Evolutionary conservation across 2,329 filamentous ascomycete genomes (phyloP).

Genomic region (Claviceps humidiphila): DNA sequence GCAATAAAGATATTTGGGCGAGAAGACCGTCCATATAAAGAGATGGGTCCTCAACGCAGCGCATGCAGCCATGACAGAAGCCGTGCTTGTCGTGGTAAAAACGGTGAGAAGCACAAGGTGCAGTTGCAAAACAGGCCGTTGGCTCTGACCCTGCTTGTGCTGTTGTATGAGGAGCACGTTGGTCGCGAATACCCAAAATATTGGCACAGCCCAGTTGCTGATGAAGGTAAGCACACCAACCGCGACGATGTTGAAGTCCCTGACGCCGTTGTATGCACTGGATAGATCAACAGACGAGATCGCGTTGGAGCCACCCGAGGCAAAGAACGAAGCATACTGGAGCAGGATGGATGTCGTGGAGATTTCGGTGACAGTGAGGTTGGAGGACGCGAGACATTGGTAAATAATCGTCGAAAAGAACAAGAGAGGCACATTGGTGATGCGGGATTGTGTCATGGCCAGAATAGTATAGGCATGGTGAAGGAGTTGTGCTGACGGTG

Average conservation of each 20-base stretch:
- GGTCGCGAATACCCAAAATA: conserved; percentile 70
- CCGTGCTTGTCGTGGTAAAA: conserved; percentile 51
- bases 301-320: conserved; percentile 80
- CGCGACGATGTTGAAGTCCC: conserved; percentile 62
- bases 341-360: conserved; percentile 62
- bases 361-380: conserved; percentile 42
- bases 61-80: conserved; percentile 80
- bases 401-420: conserved; percentile 55
- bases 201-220: conserved; percentile 80
- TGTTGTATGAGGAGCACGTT: conserved; percentile 41
- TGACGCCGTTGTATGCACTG: conserved; percentile 86
- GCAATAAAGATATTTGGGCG: conserved; percentile 86
- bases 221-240: conserved; percentile 78
- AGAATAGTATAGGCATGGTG: conserved; percentile 66
- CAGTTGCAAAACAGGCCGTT: conserved; percentile 22
- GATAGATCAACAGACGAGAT: conserved; percentile 93
- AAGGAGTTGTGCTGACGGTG: conserved; percentile 27
- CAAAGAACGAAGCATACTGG: conserved; percentile 77
- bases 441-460: conserved; percentile 73
- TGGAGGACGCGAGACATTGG: conserved; percentile 31
- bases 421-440: conserved; percentile 75
- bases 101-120: conserved; percentile 56
- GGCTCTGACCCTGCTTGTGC: conserved; percentile 12
- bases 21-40: conserved; percentile 98
- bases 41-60: conserved; percentile 73